Conservation (phyloP, 371 early-diverging fungal genomes). For the Lichtheimia ornata region DNA sequence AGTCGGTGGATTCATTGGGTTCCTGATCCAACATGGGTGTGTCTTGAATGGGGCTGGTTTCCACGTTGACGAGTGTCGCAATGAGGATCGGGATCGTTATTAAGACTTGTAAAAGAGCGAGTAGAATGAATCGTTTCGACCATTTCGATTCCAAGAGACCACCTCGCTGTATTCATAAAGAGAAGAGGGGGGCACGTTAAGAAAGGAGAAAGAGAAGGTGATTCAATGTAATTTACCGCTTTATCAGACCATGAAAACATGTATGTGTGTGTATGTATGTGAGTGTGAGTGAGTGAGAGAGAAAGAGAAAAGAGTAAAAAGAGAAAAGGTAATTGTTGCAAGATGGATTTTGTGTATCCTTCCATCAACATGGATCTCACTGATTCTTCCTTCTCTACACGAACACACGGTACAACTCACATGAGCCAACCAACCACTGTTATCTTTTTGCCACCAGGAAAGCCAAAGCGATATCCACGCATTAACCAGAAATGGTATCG, state of each 20-base stretch:
- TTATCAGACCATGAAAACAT: neutral
- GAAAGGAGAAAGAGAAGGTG: neutral
- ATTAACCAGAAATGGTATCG: too few species aligned
- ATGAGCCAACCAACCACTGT: too few species aligned
- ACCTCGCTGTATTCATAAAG: slow-evolving; percentile 3
- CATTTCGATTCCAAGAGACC: slow-evolving; percentile 10
- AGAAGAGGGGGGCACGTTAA: neutral
- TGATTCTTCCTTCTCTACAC: neutral
- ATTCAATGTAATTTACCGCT: neutral
- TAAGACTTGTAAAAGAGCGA: slow-evolving; percentile 18
- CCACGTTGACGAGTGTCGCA: slow-evolving; percentile 8
- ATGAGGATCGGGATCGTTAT: slow-evolving; percentile 20
- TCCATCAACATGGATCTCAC: too few species aligned
- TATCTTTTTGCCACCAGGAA: too few species aligned
- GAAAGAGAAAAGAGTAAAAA: neutral
- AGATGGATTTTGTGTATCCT: too few species aligned
- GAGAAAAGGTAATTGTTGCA: neutral
- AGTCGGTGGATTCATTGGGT: too few species aligned
- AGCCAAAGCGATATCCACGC: too few species aligned
- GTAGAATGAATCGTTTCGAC: slow-evolving; percentile 9
- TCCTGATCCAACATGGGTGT: neutral
- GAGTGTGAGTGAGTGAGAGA: too few species aligned
- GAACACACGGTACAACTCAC: neutral
- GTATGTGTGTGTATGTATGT: slow-evolving; percentile 2
- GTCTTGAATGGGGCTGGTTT: neutral